phyloP scores from a whole-genome alignment of 768 basidiomycete species.

The Auricularia heimuer region DNA sequence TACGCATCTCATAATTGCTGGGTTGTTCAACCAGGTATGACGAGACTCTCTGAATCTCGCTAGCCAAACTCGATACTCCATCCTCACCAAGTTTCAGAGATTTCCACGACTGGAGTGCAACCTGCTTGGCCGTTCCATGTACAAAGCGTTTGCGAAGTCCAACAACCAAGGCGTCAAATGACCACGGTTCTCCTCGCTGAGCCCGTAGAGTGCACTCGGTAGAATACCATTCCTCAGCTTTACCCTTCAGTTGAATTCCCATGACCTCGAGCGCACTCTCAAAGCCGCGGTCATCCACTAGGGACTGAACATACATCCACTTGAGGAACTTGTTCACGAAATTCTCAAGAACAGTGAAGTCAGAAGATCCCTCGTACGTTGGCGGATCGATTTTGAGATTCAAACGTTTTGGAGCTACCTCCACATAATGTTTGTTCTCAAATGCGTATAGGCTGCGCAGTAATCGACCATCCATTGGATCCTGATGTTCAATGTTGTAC shows the following conservation, averaged over 20 bases:
- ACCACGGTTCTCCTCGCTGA: no score
- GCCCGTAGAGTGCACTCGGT: no score
- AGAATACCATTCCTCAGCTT: no score
- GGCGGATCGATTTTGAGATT: not conserved
- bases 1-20: not conserved
- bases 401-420: not conserved
- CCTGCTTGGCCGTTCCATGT: not conserved
- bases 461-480: no score
- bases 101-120: not conserved
- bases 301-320: not conserved
- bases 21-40: not conserved
- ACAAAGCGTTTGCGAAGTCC: not conserved
- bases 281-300: not conserved
- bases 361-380: not conserved
- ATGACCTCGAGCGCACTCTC: not conserved
- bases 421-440: not conserved
- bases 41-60: not conserved
- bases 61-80: not conserved
- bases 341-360: not conserved
- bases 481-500: no score
- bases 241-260: not conserved
- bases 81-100: not conserved
- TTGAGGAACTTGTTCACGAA: not conserved
- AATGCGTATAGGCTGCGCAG: no score
- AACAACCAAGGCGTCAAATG: not conserved